Evolutionary conservation across 2,329 filamentous ascomycete genomes (phyloP).

Genomic region (Neodidymelliopsis sp.): DNA sequence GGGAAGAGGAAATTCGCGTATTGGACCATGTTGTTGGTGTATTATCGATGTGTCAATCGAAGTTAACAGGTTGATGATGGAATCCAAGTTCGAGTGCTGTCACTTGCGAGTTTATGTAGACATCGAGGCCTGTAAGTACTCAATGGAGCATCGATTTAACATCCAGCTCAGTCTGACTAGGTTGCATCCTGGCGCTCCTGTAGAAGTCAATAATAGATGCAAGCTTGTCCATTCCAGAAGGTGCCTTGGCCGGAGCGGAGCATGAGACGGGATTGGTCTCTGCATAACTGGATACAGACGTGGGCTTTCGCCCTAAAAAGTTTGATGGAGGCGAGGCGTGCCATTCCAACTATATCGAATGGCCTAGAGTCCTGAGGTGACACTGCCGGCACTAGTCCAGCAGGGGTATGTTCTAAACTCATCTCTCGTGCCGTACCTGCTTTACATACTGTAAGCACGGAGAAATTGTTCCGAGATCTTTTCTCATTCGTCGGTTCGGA

Average conservation of each 20-base stretch:
- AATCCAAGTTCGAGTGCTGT: too few species aligned
- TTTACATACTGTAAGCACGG: too few species aligned
- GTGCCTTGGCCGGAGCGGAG: background rate
- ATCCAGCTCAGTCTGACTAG: background rate
- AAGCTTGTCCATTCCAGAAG: background rate
- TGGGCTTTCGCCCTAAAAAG: background rate
- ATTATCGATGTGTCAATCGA: background rate
- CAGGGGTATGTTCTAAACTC: too few species aligned
- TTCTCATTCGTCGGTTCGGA: too few species aligned
- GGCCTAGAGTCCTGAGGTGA: background rate
- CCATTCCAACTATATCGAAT: background rate
- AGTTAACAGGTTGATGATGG: too few species aligned
- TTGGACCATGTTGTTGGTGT: slow-evolving; percentile 15
- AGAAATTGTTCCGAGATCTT: too few species aligned
- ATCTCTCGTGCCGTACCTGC: too few species aligned
- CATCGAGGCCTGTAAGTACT: background rate
- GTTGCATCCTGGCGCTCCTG: too few species aligned
- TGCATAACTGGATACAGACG: background rate
- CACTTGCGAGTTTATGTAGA: background rate
- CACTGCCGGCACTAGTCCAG: slow-evolving; percentile 2
- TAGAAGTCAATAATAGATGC: too few species aligned
- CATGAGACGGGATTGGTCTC: background rate
- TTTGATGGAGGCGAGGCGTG: background rate
- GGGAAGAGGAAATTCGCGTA: slow-evolving; percentile 20
- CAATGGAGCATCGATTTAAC: background rate